Conservation (phyloP, 1,284 basidiomycete genomes). For the Cystobasidium slooffiae region DNA sequence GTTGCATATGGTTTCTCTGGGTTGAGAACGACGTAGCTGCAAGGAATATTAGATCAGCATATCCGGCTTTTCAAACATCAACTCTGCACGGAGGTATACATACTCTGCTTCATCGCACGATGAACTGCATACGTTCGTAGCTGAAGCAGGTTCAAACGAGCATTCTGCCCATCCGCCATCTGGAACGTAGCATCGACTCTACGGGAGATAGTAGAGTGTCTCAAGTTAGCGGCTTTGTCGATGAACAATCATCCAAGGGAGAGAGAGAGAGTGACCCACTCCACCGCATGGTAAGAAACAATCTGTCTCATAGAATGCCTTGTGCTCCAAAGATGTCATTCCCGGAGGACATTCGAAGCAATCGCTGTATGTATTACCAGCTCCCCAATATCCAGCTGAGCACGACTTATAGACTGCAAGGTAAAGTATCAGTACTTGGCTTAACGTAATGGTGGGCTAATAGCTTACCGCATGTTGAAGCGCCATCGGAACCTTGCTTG, state of each 20-base stretch:
- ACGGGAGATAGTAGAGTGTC: neutral
- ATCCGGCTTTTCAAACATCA: too few species aligned
- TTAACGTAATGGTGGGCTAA: neutral
- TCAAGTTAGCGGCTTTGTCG: too few species aligned
- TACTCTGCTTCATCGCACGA: slow-evolving; percentile 22
- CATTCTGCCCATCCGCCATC: slow-evolving; percentile 23
- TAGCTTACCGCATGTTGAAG: slow-evolving; percentile 32
- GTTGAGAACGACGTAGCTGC: slow-evolving; percentile 31
- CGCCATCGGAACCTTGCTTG: slow-evolving; percentile 24
- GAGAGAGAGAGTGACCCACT: neutral
- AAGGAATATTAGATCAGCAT: neutral
- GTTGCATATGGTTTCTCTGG: slow-evolving; percentile 29
- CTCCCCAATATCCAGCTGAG: slow-evolving; percentile 25
- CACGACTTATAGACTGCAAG: slow-evolving; percentile 30
- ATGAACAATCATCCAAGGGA: neutral
- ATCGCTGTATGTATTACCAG: slow-evolving; percentile 25
- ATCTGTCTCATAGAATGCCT: slow-evolving; percentile 30
- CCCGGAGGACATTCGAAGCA: slow-evolving; percentile 30
- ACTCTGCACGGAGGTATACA: too few species aligned
- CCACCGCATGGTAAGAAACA: slow-evolving; percentile 37
- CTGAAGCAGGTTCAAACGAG: slow-evolving; percentile 25
- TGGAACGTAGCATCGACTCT: slow-evolving; percentile 12
- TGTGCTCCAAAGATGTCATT: slow-evolving; percentile 34
- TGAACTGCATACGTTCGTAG: slow-evolving; percentile 13
- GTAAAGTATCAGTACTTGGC: neutral